phyloP scores from a whole-genome alignment of 2,329 filamentous ascomycete genomes.

The Sphaerulina populicola region DNA sequence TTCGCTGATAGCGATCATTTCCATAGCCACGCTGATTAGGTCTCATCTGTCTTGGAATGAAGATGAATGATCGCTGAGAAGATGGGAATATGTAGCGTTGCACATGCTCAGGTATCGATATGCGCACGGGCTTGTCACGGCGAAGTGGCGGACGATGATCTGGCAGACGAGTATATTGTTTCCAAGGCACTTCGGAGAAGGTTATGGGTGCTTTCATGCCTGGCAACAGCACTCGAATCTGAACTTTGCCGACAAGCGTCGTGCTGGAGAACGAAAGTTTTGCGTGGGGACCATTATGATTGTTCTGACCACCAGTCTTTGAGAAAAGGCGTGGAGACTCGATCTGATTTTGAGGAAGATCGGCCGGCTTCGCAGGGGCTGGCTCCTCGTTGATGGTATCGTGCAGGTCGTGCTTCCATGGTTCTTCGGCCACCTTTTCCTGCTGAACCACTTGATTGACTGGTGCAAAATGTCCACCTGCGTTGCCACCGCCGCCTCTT shows the following conservation, averaged over 20 bases:
- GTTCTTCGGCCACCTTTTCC: slow-evolving; percentile 60
- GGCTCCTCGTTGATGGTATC: slow-evolving; percentile 46
- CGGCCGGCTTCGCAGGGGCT: slow-evolving; percentile 11
- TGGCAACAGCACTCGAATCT: slow-evolving; percentile 72
- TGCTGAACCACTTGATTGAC: slow-evolving; percentile 32
- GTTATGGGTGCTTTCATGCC: slow-evolving; percentile 62
- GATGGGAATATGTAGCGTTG: slow-evolving; percentile 89
- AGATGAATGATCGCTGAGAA: slow-evolving; percentile 87
- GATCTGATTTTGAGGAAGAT: slow-evolving; percentile 17
- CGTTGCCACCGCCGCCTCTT: slow-evolving; percentile 52
- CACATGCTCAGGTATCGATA: slow-evolving; percentile 71
- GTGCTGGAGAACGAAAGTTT: slow-evolving; percentile 62
- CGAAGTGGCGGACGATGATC: slow-evolving; percentile 90
- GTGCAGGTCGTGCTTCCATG: slow-evolving; percentile 94
- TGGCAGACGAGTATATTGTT: slow-evolving; percentile 86
- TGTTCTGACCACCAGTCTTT: slow-evolving; percentile 9
- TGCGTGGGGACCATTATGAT: slow-evolving; percentile 13
- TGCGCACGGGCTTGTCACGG: slow-evolving; percentile 90
- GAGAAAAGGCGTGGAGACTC: slow-evolving; percentile 26
- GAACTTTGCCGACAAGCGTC: slow-evolving; percentile 72
- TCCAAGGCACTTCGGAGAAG: slow-evolving; percentile 70
- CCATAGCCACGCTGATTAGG: slow-evolving; percentile 78
- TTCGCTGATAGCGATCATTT: slow-evolving; percentile 60
- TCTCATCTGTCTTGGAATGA: slow-evolving; percentile 86
- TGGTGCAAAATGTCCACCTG: slow-evolving; percentile 49